Percentiles rank a stretch among this genome's conserved stretches.
These are phyloP conservation scores for Triangularia setosa DNA, from an alignment of 2,329 filamentous ascomycete genomes.

Conservation along the genomic window DNA sequence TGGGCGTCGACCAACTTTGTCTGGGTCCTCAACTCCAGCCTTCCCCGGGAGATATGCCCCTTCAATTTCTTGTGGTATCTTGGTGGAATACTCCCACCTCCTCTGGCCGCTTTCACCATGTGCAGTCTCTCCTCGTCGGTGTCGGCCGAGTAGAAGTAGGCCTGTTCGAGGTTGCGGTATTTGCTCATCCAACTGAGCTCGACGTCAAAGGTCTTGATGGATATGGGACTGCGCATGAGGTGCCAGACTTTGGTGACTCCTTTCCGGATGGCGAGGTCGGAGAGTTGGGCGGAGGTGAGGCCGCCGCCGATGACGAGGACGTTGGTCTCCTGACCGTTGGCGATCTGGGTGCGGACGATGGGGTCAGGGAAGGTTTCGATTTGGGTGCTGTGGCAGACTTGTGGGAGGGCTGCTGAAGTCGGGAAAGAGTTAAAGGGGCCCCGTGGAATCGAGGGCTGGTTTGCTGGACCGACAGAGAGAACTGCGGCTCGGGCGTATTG, in stretches of 20 bases:
- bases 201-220: slow-evolving; percentile 74
- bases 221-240: slow-evolving; percentile 57
- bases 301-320: slow-evolving; percentile 72
- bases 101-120: slow-evolving; percentile 62
- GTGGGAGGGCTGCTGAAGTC: slow-evolving; percentile 25
- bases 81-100: slow-evolving; percentile 74
- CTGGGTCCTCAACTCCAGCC: slow-evolving; percentile 52
- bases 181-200: slow-evolving; percentile 77
- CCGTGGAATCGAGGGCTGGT: slow-evolving; percentile 49
- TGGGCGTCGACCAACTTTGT: slow-evolving; percentile 51
- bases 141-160: slow-evolving; percentile 73
- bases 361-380: slow-evolving; percentile 56
- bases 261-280: slow-evolving; percentile 60
- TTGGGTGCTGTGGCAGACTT: slow-evolving; percentile 62
- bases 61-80: slow-evolving; percentile 64
- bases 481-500: slow-evolving; percentile 62
- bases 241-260: slow-evolving; percentile 67
- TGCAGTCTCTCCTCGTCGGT: slow-evolving; percentile 64
- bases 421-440: slow-evolving; percentile 3
- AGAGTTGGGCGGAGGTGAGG: slow-evolving; percentile 70
- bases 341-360: slow-evolving; percentile 50
- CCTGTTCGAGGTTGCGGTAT: slow-evolving; percentile 73
- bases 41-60: slow-evolving; percentile 49
- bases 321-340: slow-evolving; percentile 48
- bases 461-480: slow-evolving; percentile 66